Evolutionary conservation across 768 basidiomycete genomes (phyloP).

Genomic region (Phlebiopsis flavidoalba): DNA sequence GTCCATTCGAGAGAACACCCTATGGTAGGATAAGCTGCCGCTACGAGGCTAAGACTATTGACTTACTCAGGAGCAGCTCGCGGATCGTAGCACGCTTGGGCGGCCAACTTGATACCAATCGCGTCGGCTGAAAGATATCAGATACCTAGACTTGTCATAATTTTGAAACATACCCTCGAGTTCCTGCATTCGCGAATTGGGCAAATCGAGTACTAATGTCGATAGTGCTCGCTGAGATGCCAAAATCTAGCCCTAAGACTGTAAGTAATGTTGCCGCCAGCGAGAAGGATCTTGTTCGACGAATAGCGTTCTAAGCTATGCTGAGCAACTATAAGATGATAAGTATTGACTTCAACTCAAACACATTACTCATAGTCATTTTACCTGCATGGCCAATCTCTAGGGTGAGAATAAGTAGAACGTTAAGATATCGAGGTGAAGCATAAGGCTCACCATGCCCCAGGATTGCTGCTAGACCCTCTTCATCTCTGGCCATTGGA

Average conservation of each 20-base stretch:
- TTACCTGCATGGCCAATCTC: conserved; percentile 78
- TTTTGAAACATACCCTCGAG: conserved; percentile 54
- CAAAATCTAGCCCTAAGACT: conserved; percentile 50
- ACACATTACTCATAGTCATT: conserved; percentile 7
- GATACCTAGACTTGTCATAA: neutral
- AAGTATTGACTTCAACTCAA: neutral
- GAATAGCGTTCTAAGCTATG: conserved; percentile 49
- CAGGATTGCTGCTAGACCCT: conserved; percentile 79
- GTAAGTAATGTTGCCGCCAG: conserved; percentile 39
- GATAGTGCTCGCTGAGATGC: conserved; percentile 43
- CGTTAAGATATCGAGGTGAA: neutral
- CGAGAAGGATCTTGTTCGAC: conserved; percentile 34
- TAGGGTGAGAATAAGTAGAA: conserved; percentile 21
- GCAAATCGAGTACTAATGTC: conserved; percentile 58
- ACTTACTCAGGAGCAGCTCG: conserved; percentile 65
- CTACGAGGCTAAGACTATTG: neutral
- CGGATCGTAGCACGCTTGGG: conserved; percentile 86
- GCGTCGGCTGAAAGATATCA: conserved; percentile 57
- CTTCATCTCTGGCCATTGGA: conserved; percentile 69
- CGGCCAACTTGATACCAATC: conserved; percentile 76
- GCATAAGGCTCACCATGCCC: conserved; percentile 60
- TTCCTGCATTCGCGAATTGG: conserved; percentile 81
- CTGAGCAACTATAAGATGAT: conserved; percentile 41
- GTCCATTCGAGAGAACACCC: conserved; percentile 69
- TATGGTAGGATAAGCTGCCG: conserved; percentile 20